Conservation (phyloP, 148 eudicot species). For the Talinum fruticosum region DNA sequence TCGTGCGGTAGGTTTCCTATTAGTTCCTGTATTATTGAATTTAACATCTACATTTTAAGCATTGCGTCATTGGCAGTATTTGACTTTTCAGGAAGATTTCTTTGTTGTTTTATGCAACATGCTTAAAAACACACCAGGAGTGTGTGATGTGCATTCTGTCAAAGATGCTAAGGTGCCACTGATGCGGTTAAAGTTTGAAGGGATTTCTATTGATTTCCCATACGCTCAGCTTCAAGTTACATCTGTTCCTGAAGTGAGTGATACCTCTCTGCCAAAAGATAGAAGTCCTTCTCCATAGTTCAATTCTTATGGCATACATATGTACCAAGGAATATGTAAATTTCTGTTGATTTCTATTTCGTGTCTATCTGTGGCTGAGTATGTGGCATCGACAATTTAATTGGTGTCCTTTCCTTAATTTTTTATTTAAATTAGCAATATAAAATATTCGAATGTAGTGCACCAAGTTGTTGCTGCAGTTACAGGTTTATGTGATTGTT, state of each 20-base stretch:
- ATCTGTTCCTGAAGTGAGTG: conserved; percentile 52
- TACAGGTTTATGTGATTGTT: neutral
- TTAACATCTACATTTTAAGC: neutral
- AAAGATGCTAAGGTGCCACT: conserved; percentile 62
- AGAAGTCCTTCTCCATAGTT: neutral
- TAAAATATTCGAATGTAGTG: neutral
- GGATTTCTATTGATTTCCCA: conserved; percentile 51
- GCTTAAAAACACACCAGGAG: conserved; percentile 42
- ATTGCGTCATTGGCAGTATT: neutral
- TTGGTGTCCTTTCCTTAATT: neutral
- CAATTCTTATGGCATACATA: neutral
- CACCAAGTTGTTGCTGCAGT: neutral
- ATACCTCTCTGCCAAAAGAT: neutral
- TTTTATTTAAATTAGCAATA: neutral
- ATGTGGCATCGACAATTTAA: neutral
- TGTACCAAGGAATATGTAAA: neutral
- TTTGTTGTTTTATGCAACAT: conserved; percentile 49
- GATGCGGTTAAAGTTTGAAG: conserved; percentile 56
- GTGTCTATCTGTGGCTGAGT: neutral
- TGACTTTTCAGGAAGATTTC: conserved; percentile 50
- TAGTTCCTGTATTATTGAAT: neutral
- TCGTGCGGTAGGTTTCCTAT: conserved; percentile 38
- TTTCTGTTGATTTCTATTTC: neutral
- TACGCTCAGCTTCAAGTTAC: conserved; percentile 51
- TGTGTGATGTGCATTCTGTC: conserved; percentile 49